phyloP scores from a whole-genome alignment of 305 asterid genomes.

The Coffea humblotiana region DNA sequence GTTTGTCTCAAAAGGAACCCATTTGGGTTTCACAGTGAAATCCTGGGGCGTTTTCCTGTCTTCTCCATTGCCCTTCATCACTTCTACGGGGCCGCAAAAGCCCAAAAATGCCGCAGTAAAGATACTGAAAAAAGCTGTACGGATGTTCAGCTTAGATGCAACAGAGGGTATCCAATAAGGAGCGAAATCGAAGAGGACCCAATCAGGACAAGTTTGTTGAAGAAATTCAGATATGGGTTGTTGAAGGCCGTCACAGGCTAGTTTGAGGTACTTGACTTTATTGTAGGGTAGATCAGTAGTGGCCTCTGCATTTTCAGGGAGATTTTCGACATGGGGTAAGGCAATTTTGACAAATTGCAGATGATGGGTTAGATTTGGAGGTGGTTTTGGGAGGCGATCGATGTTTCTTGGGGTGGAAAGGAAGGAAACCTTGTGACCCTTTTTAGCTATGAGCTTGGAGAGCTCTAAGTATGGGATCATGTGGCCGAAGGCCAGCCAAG shows the following conservation, averaged over 20 bases:
- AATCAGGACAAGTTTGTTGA: slow-evolving; percentile 33
- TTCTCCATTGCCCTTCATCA: slow-evolving; percentile 24
- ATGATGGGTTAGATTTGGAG: slow-evolving; percentile 20
- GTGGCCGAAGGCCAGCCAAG: slow-evolving; percentile 63
- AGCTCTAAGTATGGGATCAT: slow-evolving; percentile 49
- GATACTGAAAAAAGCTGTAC: slow-evolving; percentile 29
- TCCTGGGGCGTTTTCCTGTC: slow-evolving; percentile 35
- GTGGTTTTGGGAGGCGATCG: slow-evolving; percentile 50
- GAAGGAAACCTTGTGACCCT: slow-evolving; percentile 49
- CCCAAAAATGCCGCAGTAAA: slow-evolving; percentile 25
- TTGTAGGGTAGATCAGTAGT: slow-evolving; percentile 32
- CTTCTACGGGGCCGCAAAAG: slow-evolving; percentile 24
- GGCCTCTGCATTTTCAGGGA: slow-evolving; percentile 51
- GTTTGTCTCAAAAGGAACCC: slow-evolving; percentile 38
- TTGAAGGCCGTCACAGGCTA: slow-evolving; percentile 45
- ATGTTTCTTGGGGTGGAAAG: slow-evolving; percentile 55
- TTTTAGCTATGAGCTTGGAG: slow-evolving; percentile 38
- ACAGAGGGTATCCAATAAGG: slow-evolving; percentile 43
- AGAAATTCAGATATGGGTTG: slow-evolving; percentile 32
- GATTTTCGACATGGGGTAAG: slow-evolving; percentile 20
- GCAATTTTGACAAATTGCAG: slow-evolving; percentile 31
- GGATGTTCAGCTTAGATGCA: slow-evolving; percentile 30
- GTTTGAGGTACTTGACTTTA: slow-evolving; percentile 41
- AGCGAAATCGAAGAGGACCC: slow-evolving; percentile 42
- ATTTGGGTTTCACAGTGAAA: slow-evolving; percentile 41